Conservation (phyloP, 2,329 filamentous ascomycete species). For the Clonostachys rosea region DNA sequence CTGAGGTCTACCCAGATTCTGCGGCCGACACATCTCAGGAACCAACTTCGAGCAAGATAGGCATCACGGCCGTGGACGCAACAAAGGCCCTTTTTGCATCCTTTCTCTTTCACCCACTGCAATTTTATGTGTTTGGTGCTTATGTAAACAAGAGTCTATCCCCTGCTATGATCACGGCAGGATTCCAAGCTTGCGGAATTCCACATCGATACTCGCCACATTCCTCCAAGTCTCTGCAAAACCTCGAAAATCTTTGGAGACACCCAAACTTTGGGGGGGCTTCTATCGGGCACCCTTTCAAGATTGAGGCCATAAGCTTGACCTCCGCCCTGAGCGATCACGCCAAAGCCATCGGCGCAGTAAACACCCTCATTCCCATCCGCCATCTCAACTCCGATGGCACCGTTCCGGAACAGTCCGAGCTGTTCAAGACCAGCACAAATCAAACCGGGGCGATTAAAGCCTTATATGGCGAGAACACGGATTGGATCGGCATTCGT, state of each 20-base stretch:
- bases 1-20: constrained; percentile 45
- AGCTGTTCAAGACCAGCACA: constrained; percentile 12
- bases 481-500: constrained; percentile 74
- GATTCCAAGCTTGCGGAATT: constrained; percentile 68
- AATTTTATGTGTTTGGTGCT: constrained; percentile 62
- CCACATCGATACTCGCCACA: constrained; percentile 70
- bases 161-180: constrained; percentile 45
- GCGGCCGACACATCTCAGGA: no score
- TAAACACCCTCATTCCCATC: constrained; percentile 72
- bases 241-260: background rate
- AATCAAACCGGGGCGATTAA: constrained; percentile 55
- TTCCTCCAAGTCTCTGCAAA: constrained; percentile 42
- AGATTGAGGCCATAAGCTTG: background rate
- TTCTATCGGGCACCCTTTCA: background rate
- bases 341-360: constrained; percentile 69
- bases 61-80: no score
- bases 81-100: constrained; percentile 60
- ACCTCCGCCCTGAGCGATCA: constrained; percentile 39
- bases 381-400: constrained; percentile 54
- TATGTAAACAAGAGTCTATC: constrained; percentile 46
- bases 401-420: constrained; percentile 48
- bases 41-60: no score
- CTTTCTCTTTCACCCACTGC: constrained; percentile 64
- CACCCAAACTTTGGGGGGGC: background rate
- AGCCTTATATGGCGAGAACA: constrained; percentile 73